Base-by-base conservation (phyloP, 1,284 basidiomycete genomes). In the Ustilago shanxiensis region DNA sequence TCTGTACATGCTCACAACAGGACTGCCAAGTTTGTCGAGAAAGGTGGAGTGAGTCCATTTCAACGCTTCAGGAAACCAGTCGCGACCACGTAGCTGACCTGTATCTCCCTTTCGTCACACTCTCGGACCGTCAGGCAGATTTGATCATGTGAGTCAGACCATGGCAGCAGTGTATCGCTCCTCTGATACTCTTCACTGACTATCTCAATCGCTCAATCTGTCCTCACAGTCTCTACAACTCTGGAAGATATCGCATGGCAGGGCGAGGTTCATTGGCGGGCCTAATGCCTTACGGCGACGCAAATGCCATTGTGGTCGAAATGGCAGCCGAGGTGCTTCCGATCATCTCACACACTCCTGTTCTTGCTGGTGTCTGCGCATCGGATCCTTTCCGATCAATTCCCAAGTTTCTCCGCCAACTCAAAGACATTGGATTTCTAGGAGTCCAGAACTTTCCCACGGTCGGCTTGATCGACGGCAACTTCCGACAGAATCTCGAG, bases 391-490 rank as follows among this genome's bases (percentile, higher is more conserved):
- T 77, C 70, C 60, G 74, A 53, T 63, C 59, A 3, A 73, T 77
- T 16, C 74, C 74, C 44, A 68, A 69, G 49, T 77, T 77, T 53
- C 51, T 77, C n/a, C 69, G 66, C 28, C 65, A 72, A n/a, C 70
- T 77, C 50, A 47, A 66, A 22, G 66, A 68, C 1, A 28, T 66
- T 8, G 74, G 74, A n/a, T 73, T 77, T 35, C 66, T 77, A 9
- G 74, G 74, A 57, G 63, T 77, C 0, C 74, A 77, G 24, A 77
- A 77, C 59, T 77, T 77, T 39, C 74, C 74, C 55, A 77, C 74
- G 13, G 74, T 77, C 20, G 74, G 74, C 8, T 44, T 77, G 52
- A 73, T 77, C 55, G 74, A 77, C 22, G 70, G 74, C 57, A 72
- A 64, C 66, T 77, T 72, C 56, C 66, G 74, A 50, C 33, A 57